phyloP scores from a whole-genome alignment of 768 basidiomycete species.

The Leucocoprinus sp. region DNA sequence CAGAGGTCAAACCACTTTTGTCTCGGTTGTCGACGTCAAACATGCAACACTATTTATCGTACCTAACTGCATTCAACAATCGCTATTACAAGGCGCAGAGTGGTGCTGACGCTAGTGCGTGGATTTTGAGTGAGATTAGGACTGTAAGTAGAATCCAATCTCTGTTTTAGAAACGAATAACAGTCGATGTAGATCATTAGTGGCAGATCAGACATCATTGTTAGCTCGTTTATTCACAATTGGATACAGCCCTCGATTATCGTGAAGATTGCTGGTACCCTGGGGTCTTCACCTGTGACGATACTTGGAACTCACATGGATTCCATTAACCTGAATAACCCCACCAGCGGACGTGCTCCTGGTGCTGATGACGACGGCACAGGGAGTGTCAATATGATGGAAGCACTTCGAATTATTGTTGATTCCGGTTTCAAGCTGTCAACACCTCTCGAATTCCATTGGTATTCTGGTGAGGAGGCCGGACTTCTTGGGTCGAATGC shows the following conservation, averaged over 20 bases:
- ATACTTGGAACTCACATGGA: conserved; percentile 37
- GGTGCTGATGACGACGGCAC: conserved; percentile 45
- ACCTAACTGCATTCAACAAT: conserved; percentile 34
- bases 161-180: not conserved
- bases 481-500: conserved; percentile 46
- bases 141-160: conserved; percentile 16
- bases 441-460: conserved; percentile 39
- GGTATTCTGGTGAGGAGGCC: conserved; percentile 38
- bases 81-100: conserved; percentile 32
- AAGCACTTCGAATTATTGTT: conserved; percentile 32
- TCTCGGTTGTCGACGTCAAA: conserved; percentile 22
- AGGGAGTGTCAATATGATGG: conserved; percentile 35
- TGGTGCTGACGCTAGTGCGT: conserved; percentile 30
- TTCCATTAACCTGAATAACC: conserved; percentile 31
- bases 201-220: conserved; percentile 22
- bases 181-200: conserved; percentile 16
- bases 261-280: conserved; percentile 27
- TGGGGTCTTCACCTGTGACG: conserved; percentile 22
- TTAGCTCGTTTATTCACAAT: conserved; percentile 23
- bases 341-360: conserved; percentile 33
- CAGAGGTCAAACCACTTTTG: conserved; percentile 21
- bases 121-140: conserved; percentile 27
- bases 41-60: conserved; percentile 26
- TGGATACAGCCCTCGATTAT: conserved; percentile 29
- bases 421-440: conserved; percentile 29